phyloP scores from a whole-genome alignment of 306 rosid genomes.

The Rosa chinensis region DNA sequence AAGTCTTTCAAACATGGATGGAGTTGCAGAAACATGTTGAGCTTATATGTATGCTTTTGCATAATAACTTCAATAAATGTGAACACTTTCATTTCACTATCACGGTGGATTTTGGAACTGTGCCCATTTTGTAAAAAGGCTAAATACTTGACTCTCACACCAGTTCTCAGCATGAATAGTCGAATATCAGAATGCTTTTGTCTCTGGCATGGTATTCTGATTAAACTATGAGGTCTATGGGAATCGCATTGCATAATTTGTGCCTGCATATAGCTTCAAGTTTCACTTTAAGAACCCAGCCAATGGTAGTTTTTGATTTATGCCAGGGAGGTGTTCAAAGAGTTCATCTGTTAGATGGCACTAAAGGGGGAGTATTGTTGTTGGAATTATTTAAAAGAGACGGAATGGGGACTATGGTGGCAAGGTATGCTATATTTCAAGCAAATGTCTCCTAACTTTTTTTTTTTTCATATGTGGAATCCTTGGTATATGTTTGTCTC shows the following conservation, averaged over 20 bases:
- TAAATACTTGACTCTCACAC: conserved; percentile 3
- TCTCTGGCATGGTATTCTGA: conserved; percentile 26
- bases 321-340: conserved; percentile 97
- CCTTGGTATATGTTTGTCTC: neutral
- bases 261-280: conserved; percentile 35
- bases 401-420: conserved; percentile 99
- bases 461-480: too few relatives aligned
- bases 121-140: neutral
- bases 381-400: conserved; percentile 96
- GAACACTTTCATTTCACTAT: neutral
- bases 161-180: neutral
- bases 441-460: neutral
- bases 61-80: neutral
- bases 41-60: neutral
- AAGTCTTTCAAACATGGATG: neutral
- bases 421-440: conserved; percentile 62
- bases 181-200: conserved; percentile 14
- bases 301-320: conserved; percentile 37
- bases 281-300: conserved; percentile 35
- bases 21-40: neutral
- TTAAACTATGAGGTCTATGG: conserved; percentile 13
- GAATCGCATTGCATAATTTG: conserved; percentile 17
- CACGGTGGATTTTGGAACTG: neutral
- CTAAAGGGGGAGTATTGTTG: conserved; percentile 82
- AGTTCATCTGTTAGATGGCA: conserved; percentile 96